A percentile compares a stretch with the other conserved stretches of the same genome.
phyloP scores from a whole-genome alignment of 106 monocot genomes.

The Triglochin maritima region DNA sequence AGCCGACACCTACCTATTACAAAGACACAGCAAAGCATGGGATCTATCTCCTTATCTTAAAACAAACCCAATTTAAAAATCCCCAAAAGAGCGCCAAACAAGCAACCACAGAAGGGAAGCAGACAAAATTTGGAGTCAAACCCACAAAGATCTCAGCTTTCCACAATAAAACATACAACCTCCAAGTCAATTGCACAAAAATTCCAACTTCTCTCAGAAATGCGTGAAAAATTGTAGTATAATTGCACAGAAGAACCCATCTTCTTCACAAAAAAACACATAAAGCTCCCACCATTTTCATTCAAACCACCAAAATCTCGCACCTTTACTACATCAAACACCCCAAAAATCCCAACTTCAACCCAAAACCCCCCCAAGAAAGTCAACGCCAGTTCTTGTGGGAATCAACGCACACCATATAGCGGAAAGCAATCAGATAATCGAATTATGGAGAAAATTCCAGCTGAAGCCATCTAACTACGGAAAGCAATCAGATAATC shows the following conservation, averaged over 20 bases:
- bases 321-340: too few species aligned
- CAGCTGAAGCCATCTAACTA: background rate
- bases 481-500: too few species aligned
- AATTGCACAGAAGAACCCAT: too few species aligned
- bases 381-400: conserved; percentile 19
- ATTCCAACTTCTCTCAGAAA: too few species aligned
- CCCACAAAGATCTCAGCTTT: background rate
- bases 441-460: background rate
- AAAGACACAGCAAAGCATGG: background rate
- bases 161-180: background rate
- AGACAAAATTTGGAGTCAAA: background rate
- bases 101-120: background rate
- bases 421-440: background rate
- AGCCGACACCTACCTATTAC: background rate
- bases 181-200: background rate
- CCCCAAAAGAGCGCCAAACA: background rate
- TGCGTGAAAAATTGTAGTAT: too few species aligned
- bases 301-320: too few species aligned
- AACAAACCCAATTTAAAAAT: background rate
- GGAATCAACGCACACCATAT: conserved; percentile 14
- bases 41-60: background rate
- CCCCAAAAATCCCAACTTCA: too few species aligned
- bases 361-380: too few species aligned
- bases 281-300: too few species aligned
- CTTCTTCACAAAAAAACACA: too few species aligned